Conservation (phyloP, 495 filamentous ascomycete genomes). For the Friedmanniomyces simplex region DNA sequence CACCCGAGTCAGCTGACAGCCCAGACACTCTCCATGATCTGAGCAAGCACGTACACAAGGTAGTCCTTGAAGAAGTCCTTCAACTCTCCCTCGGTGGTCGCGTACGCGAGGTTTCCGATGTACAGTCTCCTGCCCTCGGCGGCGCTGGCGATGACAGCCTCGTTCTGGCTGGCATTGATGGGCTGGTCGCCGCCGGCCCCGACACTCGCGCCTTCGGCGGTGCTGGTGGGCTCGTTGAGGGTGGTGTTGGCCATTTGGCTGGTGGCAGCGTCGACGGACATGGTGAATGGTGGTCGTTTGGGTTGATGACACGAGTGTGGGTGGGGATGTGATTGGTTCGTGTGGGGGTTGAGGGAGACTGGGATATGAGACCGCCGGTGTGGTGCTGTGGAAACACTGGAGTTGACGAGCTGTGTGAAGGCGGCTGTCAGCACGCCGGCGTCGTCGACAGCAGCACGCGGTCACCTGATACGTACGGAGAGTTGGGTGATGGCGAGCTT, state of each 20-base stretch:
- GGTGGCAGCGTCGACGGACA: constrained; percentile 66
- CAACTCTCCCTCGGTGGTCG: constrained; percentile 99
- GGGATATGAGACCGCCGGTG: constrained; percentile 27
- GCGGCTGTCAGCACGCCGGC: not conserved
- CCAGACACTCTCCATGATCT: not conserved
- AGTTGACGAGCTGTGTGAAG: constrained; percentile 23
- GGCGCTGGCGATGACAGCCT: constrained; percentile 89
- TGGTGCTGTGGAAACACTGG: constrained; percentile 21
- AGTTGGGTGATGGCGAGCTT: constrained; percentile 36
- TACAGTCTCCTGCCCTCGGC: constrained; percentile 98
- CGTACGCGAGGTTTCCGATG: constrained; percentile 99
- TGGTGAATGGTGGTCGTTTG: constrained; percentile 25
- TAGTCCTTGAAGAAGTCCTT: constrained; percentile 98
- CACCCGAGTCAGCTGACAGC: not conserved
- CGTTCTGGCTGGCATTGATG: constrained; percentile 53
- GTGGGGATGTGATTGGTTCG: constrained; percentile 11
- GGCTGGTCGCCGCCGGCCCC: constrained; percentile 33
- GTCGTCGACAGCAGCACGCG: constrained; percentile 23
- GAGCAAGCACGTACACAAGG: constrained; percentile 70
- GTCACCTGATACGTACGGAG: constrained; percentile 31
- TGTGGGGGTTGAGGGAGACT: constrained; percentile 27
- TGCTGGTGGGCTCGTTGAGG: constrained; percentile 40
- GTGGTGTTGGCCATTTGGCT: constrained; percentile 70
- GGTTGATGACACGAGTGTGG: constrained; percentile 29
- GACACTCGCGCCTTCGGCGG: constrained; percentile 26